A percentile compares a stretch with the other conserved stretches of the same genome.
phyloP scores from a whole-genome alignment of 2,329 filamentous ascomycete genomes.

The Arachnopeziza araneosa region DNA sequence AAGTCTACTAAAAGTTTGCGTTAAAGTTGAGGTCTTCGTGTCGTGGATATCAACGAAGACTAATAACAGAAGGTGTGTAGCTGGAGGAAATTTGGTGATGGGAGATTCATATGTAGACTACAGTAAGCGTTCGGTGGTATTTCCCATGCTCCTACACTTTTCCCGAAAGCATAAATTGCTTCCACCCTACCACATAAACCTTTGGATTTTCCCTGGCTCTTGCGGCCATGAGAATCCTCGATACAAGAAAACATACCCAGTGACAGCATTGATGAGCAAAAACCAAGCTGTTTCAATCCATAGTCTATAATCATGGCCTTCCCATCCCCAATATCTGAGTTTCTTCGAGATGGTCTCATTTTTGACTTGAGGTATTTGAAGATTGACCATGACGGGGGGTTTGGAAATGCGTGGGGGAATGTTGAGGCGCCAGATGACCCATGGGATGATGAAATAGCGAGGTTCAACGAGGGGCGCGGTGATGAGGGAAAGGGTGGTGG shows the following conservation, averaged over 20 bases:
- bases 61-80: no score
- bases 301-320: conserved; percentile 24
- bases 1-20: no score
- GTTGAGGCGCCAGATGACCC: conserved; percentile 86
- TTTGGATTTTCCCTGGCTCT: conserved; percentile 52
- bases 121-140: no score
- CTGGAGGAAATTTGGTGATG: no score
- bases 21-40: no score
- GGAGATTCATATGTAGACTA: no score
- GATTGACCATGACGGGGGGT: conserved; percentile 9
- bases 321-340: conserved; percentile 8
- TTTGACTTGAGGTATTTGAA: neutral
- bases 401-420: conserved; percentile 61
- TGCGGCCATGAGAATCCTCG: conserved; percentile 58
- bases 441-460: conserved; percentile 91
- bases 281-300: conserved; percentile 68
- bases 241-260: conserved; percentile 66
- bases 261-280: conserved; percentile 55
- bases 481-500: conserved; percentile 72
- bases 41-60: no score
- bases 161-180: neutral
- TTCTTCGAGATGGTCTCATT: neutral
- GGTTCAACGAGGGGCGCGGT: conserved; percentile 92
- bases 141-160: no score
- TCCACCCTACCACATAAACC: conserved; percentile 69